A percentile compares a stretch with the other conserved stretches of the same genome.
phyloP scores from a whole-genome alignment of 1,284 basidiomycete genomes.

The Cerrena zonata region DNA sequence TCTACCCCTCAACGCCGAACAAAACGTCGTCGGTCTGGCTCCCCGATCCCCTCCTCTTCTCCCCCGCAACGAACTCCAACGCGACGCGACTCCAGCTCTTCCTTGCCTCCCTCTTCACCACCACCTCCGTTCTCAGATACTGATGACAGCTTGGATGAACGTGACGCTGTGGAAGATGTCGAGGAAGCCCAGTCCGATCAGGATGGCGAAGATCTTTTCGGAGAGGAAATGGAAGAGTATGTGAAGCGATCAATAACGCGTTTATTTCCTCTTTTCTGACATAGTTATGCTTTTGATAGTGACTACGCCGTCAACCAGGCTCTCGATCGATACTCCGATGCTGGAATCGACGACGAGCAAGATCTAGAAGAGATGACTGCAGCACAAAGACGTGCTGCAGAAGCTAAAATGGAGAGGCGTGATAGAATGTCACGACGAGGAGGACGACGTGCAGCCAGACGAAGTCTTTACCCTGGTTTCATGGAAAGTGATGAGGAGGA shows the following conservation, averaged over 20 bases:
- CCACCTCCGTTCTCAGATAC: constrained; percentile 82
- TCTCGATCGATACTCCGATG: constrained; percentile 85
- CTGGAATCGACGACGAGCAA: constrained; percentile 81
- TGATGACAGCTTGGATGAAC: constrained; percentile 74
- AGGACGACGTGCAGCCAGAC: constrained; percentile 60
- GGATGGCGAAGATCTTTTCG: constrained; percentile 92
- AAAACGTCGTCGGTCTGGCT: constrained; percentile 62
- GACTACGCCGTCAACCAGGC: constrained; percentile 83
- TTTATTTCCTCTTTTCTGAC: constrained; percentile 5
- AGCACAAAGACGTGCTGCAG: constrained; percentile 76
- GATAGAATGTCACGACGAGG: constrained; percentile 74
- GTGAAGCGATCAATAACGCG: no score
- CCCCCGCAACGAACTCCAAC: constrained; percentile 32
- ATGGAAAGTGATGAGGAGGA: constrained; percentile 58
- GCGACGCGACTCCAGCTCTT: constrained; percentile 59
- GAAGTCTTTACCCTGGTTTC: constrained; percentile 80
- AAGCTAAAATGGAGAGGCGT: constrained; percentile 82
- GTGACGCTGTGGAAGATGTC: constrained; percentile 66
- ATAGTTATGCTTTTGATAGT: constrained; percentile 35
- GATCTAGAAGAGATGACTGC: constrained; percentile 71
- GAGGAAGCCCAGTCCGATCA: constrained; percentile 71
- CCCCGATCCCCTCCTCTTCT: constrained; percentile 42
- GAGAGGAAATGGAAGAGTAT: constrained; percentile 70
- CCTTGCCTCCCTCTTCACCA: constrained; percentile 78
- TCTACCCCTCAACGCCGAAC: constrained; percentile 26